These are phyloP conservation scores for Yamadazyma sp. DNA, from an alignment of 805 yeast species.

Conservation along the genomic window DNA sequence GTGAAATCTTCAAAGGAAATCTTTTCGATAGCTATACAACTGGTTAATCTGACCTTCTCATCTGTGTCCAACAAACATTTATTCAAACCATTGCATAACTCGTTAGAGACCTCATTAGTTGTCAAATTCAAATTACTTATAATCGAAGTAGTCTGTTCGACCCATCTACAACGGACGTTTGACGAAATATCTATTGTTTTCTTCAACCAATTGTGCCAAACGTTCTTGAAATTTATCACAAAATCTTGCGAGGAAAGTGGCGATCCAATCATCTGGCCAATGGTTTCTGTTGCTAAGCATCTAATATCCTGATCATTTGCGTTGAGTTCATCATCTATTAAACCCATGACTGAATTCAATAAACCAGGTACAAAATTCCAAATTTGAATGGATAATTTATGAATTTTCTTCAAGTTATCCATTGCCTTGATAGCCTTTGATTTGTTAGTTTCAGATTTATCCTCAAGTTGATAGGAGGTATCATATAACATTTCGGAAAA, in stretches of 20 bases:
- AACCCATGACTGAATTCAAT: slow-evolving; percentile 69
- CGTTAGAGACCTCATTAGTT: slow-evolving; percentile 44
- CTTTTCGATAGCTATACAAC: slow-evolving; percentile 50
- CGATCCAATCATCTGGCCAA: slow-evolving; percentile 58
- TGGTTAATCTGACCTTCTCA: slow-evolving; percentile 63
- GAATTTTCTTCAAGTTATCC: slow-evolving; percentile 57
- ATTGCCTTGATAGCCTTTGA: slow-evolving; percentile 14
- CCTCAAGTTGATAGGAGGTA: slow-evolving; percentile 26
- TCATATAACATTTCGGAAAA: slow-evolving; percentile 74
- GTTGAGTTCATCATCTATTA: slow-evolving; percentile 73
- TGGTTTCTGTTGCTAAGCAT: slow-evolving; percentile 64
- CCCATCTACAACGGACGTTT: slow-evolving; percentile 68
- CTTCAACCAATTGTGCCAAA: slow-evolving; percentile 71
- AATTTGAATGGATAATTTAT: slow-evolving; percentile 57
- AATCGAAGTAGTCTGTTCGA: slow-evolving; percentile 50
- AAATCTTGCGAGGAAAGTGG: slow-evolving; percentile 32
- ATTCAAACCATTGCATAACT: slow-evolving; percentile 48
- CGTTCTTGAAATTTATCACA: slow-evolving; percentile 51
- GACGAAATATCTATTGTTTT: slow-evolving; percentile 69
- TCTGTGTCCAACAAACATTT: slow-evolving; percentile 74
- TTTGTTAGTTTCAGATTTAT: slow-evolving; percentile 12
- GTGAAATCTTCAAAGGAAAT: slow-evolving; percentile 48
- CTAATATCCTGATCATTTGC: slow-evolving; percentile 67
- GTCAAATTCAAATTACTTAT: slow-evolving; percentile 30
- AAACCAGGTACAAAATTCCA: slow-evolving; percentile 81